Base-by-base conservation (phyloP, 177 flowering plant species). In the Vitis hybrid region DNA sequence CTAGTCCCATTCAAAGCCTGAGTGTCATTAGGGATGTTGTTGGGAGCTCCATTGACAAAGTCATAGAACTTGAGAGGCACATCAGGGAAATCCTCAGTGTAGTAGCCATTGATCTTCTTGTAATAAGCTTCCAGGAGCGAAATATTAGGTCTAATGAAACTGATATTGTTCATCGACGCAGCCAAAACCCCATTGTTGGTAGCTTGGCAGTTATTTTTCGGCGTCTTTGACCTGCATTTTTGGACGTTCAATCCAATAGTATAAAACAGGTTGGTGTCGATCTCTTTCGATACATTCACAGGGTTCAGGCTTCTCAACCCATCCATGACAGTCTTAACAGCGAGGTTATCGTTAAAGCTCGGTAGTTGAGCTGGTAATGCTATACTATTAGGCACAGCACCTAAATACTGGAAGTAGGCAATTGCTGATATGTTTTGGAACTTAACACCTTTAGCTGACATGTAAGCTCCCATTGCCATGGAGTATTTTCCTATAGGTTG, bases 41-140 rank as follows among this genome's bases (percentile, higher is more conserved):
- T 86, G 14, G 91, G 93, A 19, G 90, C 88, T 13, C 87, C 87
- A 74, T 85, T 85, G 2, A 87, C 91, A 76, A 83, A 90, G 65
- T 90, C 92, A 73, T 85, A 89, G 58, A 61, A 62, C 70, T 76
- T 81, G 13, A 71, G 81, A 50, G 94, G 97, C 21, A 63, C 69
- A 19, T 52, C 85, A 9, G 97, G 97, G 65, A 91, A 91, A 68
- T 90, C 92, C 12, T 75, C 78, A 1, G 85, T 88, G 58, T 72
- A 91, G 55, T 72, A 63, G 3, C 90, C 92, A 17, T 79, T 73
- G 12, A 85, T 79, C 24, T 82, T 75, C 60, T 74, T 73, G 56
- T 84, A 87, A 63, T 85, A 85, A 32, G 91, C 90, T 71, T 91
- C 82, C 60, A 91, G 62, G 6, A 91, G 67, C 9, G 90, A 81